phyloP scores from a whole-genome alignment of 192 early-diverging fungal species.

The Coemansia sp. region DNA sequence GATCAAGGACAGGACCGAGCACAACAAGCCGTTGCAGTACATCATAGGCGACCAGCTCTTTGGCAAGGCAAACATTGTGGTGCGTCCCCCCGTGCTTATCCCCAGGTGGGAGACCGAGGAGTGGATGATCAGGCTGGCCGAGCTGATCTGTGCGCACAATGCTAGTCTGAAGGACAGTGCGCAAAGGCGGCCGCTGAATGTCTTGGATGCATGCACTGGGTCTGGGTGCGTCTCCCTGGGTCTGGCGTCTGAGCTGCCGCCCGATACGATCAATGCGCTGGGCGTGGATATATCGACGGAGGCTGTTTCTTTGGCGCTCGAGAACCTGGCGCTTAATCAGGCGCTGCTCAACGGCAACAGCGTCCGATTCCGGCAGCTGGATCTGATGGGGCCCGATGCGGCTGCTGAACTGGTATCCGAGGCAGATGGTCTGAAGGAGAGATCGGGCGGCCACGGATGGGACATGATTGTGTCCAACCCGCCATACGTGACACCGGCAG shows the following conservation, averaged over 20 bases:
- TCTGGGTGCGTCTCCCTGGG: conserved; percentile 81
- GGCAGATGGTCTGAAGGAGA: background rate
- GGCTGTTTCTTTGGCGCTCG: conserved; percentile 63
- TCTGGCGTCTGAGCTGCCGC: conserved; percentile 61
- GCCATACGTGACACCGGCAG: conserved; percentile 76
- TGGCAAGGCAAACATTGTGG: conserved; percentile 68
- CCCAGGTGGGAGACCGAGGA: conserved; percentile 96
- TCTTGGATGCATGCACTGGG: conserved; percentile 88
- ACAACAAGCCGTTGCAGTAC: conserved; percentile 88
- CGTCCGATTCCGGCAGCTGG: conserved; percentile 54
- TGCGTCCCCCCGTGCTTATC: conserved; percentile 77
- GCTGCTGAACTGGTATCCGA: background rate
- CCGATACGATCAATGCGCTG: conserved; percentile 45
- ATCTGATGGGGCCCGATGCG: conserved; percentile 26
- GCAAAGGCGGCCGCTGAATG: conserved; percentile 45
- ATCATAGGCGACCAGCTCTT: conserved; percentile 89
- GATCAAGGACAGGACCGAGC: conserved; percentile 59
- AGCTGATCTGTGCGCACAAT: conserved; percentile 34
- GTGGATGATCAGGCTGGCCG: conserved; percentile 69
- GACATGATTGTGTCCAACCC: conserved; percentile 89
- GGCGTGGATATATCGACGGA: conserved; percentile 68
- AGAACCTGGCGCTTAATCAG: conserved; percentile 53
- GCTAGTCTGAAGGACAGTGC: background rate
- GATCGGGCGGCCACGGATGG: conserved; percentile 22
- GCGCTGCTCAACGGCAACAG: conserved; percentile 13